phyloP scores from a whole-genome alignment of 1,284 basidiomycete species.

The Meira nashicola region DNA sequence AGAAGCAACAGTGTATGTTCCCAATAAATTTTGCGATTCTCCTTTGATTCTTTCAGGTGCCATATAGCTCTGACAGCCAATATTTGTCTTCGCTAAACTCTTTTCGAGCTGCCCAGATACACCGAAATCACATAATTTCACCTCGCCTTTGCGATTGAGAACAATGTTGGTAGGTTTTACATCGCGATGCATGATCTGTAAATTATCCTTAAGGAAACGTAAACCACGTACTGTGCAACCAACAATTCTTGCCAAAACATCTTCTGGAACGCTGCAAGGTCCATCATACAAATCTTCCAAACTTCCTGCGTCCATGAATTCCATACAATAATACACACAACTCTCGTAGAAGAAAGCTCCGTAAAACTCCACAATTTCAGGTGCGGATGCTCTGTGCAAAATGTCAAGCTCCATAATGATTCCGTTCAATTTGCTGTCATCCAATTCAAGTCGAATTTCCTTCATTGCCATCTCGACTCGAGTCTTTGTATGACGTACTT shows the following conservation, averaged over 20 bases:
- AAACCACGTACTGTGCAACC: conserved; percentile 80
- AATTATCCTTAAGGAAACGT: conserved; percentile 88
- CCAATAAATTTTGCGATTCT: conserved; percentile 76
- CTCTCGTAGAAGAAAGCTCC: conserved; percentile 98
- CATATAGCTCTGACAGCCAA: conserved; percentile 98
- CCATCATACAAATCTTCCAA: conserved; percentile 69
- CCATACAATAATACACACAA: conserved; percentile 99
- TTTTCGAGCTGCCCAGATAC: conserved; percentile 96
- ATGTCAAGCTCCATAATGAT: conserved; percentile 99
- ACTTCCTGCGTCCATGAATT: conserved; percentile 95
- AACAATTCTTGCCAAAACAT: conserved; percentile 78
- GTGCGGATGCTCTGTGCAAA: conserved; percentile 82
- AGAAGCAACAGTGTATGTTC: conserved; percentile 91
- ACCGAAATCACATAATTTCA: conserved; percentile 97
- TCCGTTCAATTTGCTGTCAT: conserved; percentile 85
- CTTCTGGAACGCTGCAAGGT: conserved; percentile 67
- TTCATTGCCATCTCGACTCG: conserved; percentile 99
- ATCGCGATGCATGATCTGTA: conserved; percentile 95
- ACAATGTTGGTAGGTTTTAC: conserved; percentile 98
- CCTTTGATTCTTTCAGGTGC: conserved; percentile 95
- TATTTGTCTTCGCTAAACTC: conserved; percentile 93
- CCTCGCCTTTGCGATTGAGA: conserved; percentile 77
- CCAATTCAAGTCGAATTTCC: conserved; percentile 97
- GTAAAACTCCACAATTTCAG: conserved; percentile 95
- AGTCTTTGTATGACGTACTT: conserved; percentile 86